These are phyloP conservation scores for Monilinia vaccinii-corymbosi DNA, from an alignment of 2,329 filamentous ascomycete species.

Conservation along the genomic window DNA sequence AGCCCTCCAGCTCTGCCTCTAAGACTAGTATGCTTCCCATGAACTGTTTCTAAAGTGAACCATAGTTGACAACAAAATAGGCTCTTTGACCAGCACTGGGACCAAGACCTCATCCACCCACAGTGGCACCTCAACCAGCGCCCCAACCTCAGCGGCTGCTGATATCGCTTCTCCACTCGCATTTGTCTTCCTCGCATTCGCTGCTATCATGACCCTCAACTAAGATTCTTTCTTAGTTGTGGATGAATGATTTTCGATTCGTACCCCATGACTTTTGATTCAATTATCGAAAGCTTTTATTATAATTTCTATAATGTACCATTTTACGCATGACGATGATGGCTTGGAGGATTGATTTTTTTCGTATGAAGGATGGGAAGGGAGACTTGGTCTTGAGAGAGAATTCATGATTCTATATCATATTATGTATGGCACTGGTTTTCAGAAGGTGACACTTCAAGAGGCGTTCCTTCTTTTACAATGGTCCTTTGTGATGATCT, in stretches of 20 bases:
- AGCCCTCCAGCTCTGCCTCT: not conserved
- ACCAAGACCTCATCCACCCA: slow-evolving; percentile 1
- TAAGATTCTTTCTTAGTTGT: slow-evolving; percentile 12
- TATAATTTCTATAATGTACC: slow-evolving; percentile 7
- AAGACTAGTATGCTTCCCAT: not conserved
- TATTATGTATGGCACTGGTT: not conserved
- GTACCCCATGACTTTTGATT: not conserved
- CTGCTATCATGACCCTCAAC: slow-evolving; percentile 26
- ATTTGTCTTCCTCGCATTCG: slow-evolving; percentile 26
- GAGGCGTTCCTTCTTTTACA: not conserved
- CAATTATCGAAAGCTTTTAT: not conserved
- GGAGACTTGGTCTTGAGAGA: not conserved
- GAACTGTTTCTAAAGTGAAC: not conserved
- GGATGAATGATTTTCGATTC: not conserved
- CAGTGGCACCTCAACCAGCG: slow-evolving; percentile 7
- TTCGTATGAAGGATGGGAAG: not conserved
- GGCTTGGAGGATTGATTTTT: slow-evolving; percentile 4
- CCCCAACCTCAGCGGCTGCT: slow-evolving; percentile 16
- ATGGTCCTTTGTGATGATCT: not conserved
- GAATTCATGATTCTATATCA: not conserved
- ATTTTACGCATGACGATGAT: slow-evolving; percentile 8
- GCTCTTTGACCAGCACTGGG: not conserved
- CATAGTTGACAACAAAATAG: not conserved
- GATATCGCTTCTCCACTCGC: slow-evolving; percentile 25
- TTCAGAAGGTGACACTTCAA: not conserved